phyloP scores from a whole-genome alignment of 1,284 basidiomycete species.

The Lentinula novae-zelandiae region DNA sequence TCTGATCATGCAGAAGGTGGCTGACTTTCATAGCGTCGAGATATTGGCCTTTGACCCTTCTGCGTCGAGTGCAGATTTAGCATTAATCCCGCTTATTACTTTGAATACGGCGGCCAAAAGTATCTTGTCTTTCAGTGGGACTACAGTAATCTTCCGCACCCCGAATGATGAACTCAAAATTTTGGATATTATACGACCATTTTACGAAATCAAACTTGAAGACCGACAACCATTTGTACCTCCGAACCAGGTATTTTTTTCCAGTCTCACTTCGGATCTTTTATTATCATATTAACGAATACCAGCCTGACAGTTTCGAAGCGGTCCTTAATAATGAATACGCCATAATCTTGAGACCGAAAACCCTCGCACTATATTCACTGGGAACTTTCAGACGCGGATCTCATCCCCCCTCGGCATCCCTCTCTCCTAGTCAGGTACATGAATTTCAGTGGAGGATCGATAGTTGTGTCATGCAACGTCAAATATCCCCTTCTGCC shows the following conservation, averaged over 20 bases:
- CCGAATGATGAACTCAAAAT: conserved; percentile 27
- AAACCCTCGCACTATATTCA: conserved; percentile 37
- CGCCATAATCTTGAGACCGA: conserved; percentile 36
- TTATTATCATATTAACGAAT: neutral
- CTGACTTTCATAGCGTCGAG: conserved; percentile 26
- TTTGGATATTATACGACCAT: conserved; percentile 25
- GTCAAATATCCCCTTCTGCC: conserved; percentile 20
- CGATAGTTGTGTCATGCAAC: conserved; percentile 42
- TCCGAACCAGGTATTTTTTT: conserved; percentile 10
- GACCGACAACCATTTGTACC: conserved; percentile 18
- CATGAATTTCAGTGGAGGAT: conserved; percentile 53
- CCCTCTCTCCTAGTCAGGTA: conserved; percentile 39
- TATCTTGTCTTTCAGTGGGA: conserved; percentile 30
- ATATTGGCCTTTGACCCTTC: conserved; percentile 32
- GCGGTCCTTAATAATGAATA: conserved; percentile 37
- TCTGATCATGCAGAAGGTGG: neutral
- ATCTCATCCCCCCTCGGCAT: conserved; percentile 15
- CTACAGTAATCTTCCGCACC: conserved; percentile 33
- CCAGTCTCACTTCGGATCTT: conserved; percentile 3
- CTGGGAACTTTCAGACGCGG: conserved; percentile 20
- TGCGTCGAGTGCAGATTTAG: conserved; percentile 28
- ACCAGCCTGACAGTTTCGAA: conserved; percentile 30
- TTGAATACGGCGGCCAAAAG: conserved; percentile 27
- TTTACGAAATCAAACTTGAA: conserved; percentile 26
- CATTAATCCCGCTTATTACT: conserved; percentile 29